Base-by-base conservation (phyloP, 2,329 filamentous ascomycete species). In the Hymenotorrendiella dingleyae region DNA sequence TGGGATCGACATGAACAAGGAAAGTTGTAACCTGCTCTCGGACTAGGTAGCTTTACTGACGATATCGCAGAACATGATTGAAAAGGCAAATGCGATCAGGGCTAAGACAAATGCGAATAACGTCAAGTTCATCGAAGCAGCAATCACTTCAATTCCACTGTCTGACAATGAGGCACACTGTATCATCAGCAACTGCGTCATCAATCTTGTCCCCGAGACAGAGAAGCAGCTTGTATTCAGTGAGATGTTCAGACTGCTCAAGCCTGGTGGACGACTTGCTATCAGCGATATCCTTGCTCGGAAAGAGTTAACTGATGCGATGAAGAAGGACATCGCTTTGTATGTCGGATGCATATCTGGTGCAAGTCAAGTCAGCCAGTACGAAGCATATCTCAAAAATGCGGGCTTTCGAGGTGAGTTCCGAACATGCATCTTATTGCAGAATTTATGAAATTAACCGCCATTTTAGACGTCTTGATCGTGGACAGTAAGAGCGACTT, bases 161-260 rank as follows among this genome's bases (percentile, higher is more conserved):
- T 55, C 62, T 1, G 50, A 60, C 8, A 53, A 47, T 7, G 69
- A 55, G 12, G 72, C 68, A 14, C 68, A 80, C 58, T 73, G 72
- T 52, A 70, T 83, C 43, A 78, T 82, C 49, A 76, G 71, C 48
- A 84, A 83, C 60, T 84, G 78, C 46, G 76, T 80, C 20, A 62
- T 82, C 46, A 81, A 80, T 49, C 71, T 80, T 0, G 72, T 80
- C 1, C 75, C 74, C 0, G 56, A 61, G 7, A 43, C 47, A 0
- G 73, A 81, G 8, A 81, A 80, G 54, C 66, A 62, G 5, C 46
- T 63, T 0, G 76, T 71, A 0, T 82, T 83, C 47, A 52, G 60
- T 0, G 78, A 83, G 56, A 79, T 82, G 53, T 66, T 66, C 43
- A 70, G 79, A 1, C 49, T 83, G 0, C 64, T 83, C 2, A 77